Percentiles rank a stretch among this genome's conserved stretches.
Conservation (phyloP, 352 stramenopile species). For the Blastocystis sp. region DNA sequence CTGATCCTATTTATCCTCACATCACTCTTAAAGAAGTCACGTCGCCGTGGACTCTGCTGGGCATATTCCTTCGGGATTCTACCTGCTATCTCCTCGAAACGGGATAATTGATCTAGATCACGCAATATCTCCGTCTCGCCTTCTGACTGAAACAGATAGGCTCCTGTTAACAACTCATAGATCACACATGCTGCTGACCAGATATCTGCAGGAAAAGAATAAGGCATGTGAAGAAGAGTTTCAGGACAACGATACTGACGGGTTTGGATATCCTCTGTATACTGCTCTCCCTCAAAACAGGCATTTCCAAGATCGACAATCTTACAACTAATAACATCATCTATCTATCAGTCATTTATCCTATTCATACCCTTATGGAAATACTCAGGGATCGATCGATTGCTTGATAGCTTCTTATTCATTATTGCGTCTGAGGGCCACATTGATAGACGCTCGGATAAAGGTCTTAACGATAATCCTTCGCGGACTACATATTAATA, state of each 20-base stretch:
- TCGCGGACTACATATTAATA: neutral
- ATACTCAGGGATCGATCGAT: slow-evolving; percentile 5
- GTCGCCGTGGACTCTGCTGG: slow-evolving; percentile 82
- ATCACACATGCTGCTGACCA: slow-evolving; percentile 96
- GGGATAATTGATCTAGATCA: slow-evolving; percentile 93
- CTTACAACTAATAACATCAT: slow-evolving; percentile 77
- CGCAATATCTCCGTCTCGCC: slow-evolving; percentile 78
- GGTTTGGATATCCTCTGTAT: slow-evolving; percentile 99
- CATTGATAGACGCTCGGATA: slow-evolving; percentile 36
- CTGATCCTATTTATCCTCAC: neutral
- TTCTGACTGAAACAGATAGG: slow-evolving; percentile 97
- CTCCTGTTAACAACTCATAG: slow-evolving; percentile 97
- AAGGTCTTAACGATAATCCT: neutral
- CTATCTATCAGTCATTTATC: neutral
- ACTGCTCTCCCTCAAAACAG: slow-evolving; percentile 97
- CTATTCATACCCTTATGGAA: slow-evolving; percentile 4
- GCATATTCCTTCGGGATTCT: slow-evolving; percentile 85
- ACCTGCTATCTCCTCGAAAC: slow-evolving; percentile 97
- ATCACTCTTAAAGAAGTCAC: slow-evolving; percentile 90
- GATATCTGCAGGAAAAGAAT: slow-evolving; percentile 96
- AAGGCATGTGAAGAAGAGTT: slow-evolving; percentile 90
- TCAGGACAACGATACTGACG: slow-evolving; percentile 97
- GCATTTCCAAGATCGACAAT: slow-evolving; percentile 98
- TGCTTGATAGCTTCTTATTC: neutral
- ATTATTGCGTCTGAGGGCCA: slow-evolving; percentile 37